phyloP scores from a whole-genome alignment of 306 rosid genomes.

The Albizia julibrissin region DNA sequence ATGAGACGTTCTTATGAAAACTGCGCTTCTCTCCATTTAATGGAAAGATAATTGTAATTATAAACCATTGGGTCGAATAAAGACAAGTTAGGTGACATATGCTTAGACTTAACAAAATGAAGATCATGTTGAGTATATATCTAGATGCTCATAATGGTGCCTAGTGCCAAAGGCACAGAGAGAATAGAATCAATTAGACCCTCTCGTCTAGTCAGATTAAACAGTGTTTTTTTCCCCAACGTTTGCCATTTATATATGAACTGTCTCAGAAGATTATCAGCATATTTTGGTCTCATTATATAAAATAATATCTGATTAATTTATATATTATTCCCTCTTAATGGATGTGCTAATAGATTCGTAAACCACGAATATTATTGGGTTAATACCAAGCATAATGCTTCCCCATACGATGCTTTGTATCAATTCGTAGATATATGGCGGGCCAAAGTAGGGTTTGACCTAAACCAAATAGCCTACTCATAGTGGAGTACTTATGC shows the following conservation, averaged over 20 bases:
- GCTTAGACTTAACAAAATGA: not conserved
- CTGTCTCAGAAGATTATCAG: not conserved
- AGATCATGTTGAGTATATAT: not conserved
- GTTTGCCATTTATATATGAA: not conserved
- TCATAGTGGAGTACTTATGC: slow-evolving; percentile 31
- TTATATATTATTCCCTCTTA: slow-evolving; percentile 26
- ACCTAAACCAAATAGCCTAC: slow-evolving; percentile 41
- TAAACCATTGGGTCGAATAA: not conserved
- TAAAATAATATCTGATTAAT: not conserved
- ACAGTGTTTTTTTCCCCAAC: not conserved
- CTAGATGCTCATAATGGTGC: not conserved
- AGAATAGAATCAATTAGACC: not conserved
- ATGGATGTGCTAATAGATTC: slow-evolving; percentile 26
- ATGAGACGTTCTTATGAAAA: too few species aligned
- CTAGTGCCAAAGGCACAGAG: not conserved
- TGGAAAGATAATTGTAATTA: too few species aligned
- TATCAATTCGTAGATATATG: not conserved
- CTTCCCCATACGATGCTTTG: slow-evolving; percentile 21
- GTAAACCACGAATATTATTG: slow-evolving; percentile 1
- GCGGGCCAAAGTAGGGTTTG: slow-evolving; percentile 42
- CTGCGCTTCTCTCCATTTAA: too few species aligned
- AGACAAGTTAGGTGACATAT: not conserved
- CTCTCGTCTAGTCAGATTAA: not conserved
- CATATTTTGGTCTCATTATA: not conserved
- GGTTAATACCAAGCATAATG: slow-evolving; percentile 36